Percentiles rank a stretch among this genome's conserved stretches.
Conservation (phyloP, 768 basidiomycete genomes). For the Boletus sensibilis region DNA sequence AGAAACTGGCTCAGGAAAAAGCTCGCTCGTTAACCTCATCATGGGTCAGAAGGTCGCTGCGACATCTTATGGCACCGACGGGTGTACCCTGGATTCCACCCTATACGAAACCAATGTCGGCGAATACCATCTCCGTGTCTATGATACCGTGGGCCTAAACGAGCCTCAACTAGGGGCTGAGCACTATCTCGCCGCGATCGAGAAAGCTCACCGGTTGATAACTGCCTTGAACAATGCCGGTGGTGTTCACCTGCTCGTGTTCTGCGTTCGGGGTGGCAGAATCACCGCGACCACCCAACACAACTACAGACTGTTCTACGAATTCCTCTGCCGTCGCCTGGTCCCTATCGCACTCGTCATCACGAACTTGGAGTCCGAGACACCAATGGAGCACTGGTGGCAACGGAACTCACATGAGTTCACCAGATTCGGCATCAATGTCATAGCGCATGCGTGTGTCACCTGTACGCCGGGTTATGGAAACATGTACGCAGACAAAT, state of each 20-base stretch:
- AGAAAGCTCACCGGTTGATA: slow-evolving; percentile 33
- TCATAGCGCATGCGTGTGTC: slow-evolving; percentile 30
- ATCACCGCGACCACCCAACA: slow-evolving; percentile 35
- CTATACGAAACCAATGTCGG: slow-evolving; percentile 20
- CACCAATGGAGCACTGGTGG: slow-evolving; percentile 37
- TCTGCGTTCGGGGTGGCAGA: slow-evolving; percentile 37
- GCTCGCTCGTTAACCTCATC: slow-evolving; percentile 45
- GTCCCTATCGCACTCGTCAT: slow-evolving; percentile 42
- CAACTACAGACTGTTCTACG: slow-evolving; percentile 39
- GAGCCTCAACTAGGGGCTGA: slow-evolving; percentile 26
- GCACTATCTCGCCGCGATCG: slow-evolving; percentile 26
- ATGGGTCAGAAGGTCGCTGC: slow-evolving; percentile 28
- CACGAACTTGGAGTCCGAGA: slow-evolving; percentile 39
- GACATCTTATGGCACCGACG: slow-evolving; percentile 33
- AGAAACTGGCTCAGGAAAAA: slow-evolving; percentile 39
- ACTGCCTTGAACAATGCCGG: slow-evolving; percentile 25
- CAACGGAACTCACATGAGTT: slow-evolving; percentile 28
- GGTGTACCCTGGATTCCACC: slow-evolving; percentile 37
- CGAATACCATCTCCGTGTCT: slow-evolving; percentile 22
- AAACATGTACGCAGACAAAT: slow-evolving; percentile 35
- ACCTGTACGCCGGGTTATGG: slow-evolving; percentile 33
- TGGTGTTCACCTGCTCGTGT: slow-evolving; percentile 41
- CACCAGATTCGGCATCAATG: slow-evolving; percentile 20
- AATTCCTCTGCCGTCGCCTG: slow-evolving; percentile 37
- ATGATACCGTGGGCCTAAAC: slow-evolving; percentile 35